These are phyloP conservation scores for Gossypium rotundifolium DNA, from an alignment of 345 rosid genomes.

Conservation along the genomic window DNA sequence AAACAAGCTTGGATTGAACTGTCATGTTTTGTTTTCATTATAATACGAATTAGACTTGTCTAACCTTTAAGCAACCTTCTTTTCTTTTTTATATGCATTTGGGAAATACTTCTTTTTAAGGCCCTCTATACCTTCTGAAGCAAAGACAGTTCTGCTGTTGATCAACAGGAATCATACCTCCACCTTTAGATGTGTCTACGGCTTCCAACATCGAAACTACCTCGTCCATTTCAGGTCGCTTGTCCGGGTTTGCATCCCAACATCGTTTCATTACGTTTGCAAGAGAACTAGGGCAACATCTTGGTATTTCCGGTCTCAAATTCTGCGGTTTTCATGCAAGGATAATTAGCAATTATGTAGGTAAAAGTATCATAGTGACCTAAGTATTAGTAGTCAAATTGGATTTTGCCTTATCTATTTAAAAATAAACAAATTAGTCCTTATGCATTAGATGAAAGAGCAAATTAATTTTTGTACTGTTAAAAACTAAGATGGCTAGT, in stretches of 20 bases:
- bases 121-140: constrained; percentile 80
- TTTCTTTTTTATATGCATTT: constrained; percentile 3
- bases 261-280: constrained; percentile 92
- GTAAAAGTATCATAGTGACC: background rate
- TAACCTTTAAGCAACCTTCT: background rate
- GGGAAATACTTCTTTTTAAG: constrained; percentile 35
- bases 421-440: too few relatives aligned
- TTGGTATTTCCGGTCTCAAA: constrained; percentile 93
- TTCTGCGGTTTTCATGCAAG: constrained; percentile 40
- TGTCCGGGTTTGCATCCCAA: constrained; percentile 95
- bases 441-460: too few relatives aligned
- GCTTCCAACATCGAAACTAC: constrained; percentile 88
- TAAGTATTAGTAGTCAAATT: too few relatives aligned
- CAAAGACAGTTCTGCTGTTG: constrained; percentile 84
- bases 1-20: background rate
- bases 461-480: too few relatives aligned
- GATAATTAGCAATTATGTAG: background rate
- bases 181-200: constrained; percentile 80
- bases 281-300: constrained; percentile 89
- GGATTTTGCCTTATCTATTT: too few relatives aligned
- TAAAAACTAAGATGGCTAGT: too few relatives aligned
- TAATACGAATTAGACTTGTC: constrained; percentile 13
- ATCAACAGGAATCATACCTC: constrained; percentile 94
- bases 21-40: background rate
- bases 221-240: constrained; percentile 97